Percentiles rank a stretch among this genome's conserved stretches.
Evolutionary conservation across 2,329 filamentous ascomycete species (phyloP).

Genomic region (Annulohypoxylon truncatum): DNA sequence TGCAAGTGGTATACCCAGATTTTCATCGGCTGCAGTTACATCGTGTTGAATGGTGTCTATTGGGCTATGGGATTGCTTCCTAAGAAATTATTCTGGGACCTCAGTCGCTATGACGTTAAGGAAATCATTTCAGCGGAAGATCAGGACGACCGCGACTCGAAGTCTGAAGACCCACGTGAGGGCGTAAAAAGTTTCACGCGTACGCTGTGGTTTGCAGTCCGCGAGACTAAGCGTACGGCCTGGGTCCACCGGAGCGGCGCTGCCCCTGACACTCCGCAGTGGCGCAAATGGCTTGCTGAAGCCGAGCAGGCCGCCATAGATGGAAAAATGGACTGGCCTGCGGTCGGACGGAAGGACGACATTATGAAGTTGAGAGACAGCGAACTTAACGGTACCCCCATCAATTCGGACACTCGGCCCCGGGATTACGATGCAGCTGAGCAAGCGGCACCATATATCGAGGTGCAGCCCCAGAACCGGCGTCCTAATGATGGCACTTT

Average conservation of each 20-base stretch:
- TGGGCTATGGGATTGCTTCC: slow-evolving; percentile 67
- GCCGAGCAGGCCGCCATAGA: slow-evolving; percentile 56
- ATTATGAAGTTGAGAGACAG: slow-evolving; percentile 56
- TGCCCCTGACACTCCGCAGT: slow-evolving; percentile 63
- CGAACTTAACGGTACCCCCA: slow-evolving; percentile 8
- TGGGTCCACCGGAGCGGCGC: slow-evolving; percentile 66
- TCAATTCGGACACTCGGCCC: not conserved
- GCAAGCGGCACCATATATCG: slow-evolving; percentile 37
- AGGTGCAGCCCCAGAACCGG: slow-evolving; percentile 33
- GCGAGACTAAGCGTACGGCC: slow-evolving; percentile 62
- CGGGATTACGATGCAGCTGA: slow-evolving; percentile 36
- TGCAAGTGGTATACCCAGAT: slow-evolving; percentile 71
- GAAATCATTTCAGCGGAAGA: slow-evolving; percentile 58
- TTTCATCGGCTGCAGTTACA: slow-evolving; percentile 67
- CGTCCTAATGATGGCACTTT: slow-evolving; percentile 26
- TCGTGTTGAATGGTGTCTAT: slow-evolving; percentile 69
- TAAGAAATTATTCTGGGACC: slow-evolving; percentile 65
- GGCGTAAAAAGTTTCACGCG: slow-evolving; percentile 63
- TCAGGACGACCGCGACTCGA: slow-evolving; percentile 50
- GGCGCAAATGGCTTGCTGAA: slow-evolving; percentile 65
- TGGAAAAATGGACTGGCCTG: slow-evolving; percentile 55
- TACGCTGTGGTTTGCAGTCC: slow-evolving; percentile 69
- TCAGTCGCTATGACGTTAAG: slow-evolving; percentile 61
- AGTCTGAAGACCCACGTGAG: slow-evolving; percentile 53
- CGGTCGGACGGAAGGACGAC: slow-evolving; percentile 61